Base-by-base conservation (phyloP, 2,329 filamentous ascomycete genomes). In the Curvularia hawaiiensis region DNA sequence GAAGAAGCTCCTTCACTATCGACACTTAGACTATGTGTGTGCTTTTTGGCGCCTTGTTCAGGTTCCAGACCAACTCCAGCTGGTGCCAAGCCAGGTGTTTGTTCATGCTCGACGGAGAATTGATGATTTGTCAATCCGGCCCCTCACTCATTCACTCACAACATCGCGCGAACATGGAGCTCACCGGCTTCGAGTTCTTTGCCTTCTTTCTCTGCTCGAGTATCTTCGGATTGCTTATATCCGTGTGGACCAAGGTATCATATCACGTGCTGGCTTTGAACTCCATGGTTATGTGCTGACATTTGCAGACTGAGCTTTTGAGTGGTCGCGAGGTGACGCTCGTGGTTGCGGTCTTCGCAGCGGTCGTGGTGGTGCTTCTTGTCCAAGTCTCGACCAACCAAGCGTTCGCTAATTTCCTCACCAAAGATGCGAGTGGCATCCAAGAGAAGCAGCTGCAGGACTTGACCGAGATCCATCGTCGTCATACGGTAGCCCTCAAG, bases 291-390 rank as follows among this genome's bases (percentile, higher is more conserved):
- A 8, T 5, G 2, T 24, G 40, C 59, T 56, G 28, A 61, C 31
- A 39, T 8, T 24, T n/a, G 11, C 16, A 63, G 61, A 31, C 53
- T n/a, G 39, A 50, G 14, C 39, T 59, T 4, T 39, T 61, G 49
- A 52, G 48, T 11, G 56, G 52, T 24, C 54, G 56, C 22, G 61
- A 63, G 49, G 44, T 63, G 20, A 40, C 33, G 10, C 61, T 59
- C 9, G 18, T 65, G 1, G 9, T 56, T n/a, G 39, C 52, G 3
- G 31, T 66, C 44, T 62, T 56, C 10, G 38, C 45, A n/a, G 18
- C 44, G 1, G 50, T 59, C 40, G 26, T 40, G 20, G 20, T 58
- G 10, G 20, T 44, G 9, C 8, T 58, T 8, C 30, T 61, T 8
- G 28, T 39, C 6, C 45, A 49, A 26, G 11, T 54, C 16, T 41